Evolutionary conservation across 2,329 filamentous ascomycete species (phyloP).

Genomic region (Claviceps sp.): DNA sequence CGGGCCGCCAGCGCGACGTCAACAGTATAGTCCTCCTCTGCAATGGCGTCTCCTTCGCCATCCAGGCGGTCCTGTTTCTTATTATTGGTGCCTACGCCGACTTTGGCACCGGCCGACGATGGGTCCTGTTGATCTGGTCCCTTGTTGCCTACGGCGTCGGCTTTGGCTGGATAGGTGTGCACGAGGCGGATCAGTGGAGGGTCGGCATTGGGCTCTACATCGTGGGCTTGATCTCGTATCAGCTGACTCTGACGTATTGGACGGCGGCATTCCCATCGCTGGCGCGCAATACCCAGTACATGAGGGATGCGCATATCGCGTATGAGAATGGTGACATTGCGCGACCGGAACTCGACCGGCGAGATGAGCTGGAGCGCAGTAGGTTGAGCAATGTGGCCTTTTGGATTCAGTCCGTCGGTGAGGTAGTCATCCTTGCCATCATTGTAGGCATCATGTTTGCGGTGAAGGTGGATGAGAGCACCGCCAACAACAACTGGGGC

Average conservation of each 20-base stretch:
- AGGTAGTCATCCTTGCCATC: slow-evolving; percentile 49
- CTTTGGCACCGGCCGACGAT: slow-evolving; percentile 51
- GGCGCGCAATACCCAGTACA: slow-evolving; percentile 21
- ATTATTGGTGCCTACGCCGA: slow-evolving; percentile 42
- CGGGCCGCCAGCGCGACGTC: slow-evolving; percentile 42
- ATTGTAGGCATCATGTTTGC: slow-evolving; percentile 52
- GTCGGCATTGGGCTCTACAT: slow-evolving; percentile 50
- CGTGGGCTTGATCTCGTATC: slow-evolving; percentile 52
- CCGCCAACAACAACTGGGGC: slow-evolving; percentile 52
- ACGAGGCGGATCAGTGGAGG: slow-evolving; percentile 45
- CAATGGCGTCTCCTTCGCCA: slow-evolving; percentile 56
- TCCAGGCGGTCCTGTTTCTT: slow-evolving; percentile 46
- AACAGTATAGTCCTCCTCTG: slow-evolving; percentile 51
- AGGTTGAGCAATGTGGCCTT: slow-evolving; percentile 51
- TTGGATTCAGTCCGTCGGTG: slow-evolving; percentile 47
- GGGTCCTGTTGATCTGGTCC: slow-evolving; percentile 48
- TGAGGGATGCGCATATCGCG: slow-evolving; percentile 19
- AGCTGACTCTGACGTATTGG: slow-evolving; percentile 56
- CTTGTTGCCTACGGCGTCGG: slow-evolving; percentile 48
- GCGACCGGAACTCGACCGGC: slow-evolving; percentile 45
- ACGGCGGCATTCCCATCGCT: slow-evolving; percentile 40
- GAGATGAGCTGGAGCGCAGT: slow-evolving; percentile 50
- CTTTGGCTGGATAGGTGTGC: slow-evolving; percentile 55
- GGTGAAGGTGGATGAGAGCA: slow-evolving; percentile 43
- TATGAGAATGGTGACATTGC: slow-evolving; percentile 33